Conservation (phyloP, 2,329 filamentous ascomycete genomes). For the Mycosphaerella sp. region DNA sequence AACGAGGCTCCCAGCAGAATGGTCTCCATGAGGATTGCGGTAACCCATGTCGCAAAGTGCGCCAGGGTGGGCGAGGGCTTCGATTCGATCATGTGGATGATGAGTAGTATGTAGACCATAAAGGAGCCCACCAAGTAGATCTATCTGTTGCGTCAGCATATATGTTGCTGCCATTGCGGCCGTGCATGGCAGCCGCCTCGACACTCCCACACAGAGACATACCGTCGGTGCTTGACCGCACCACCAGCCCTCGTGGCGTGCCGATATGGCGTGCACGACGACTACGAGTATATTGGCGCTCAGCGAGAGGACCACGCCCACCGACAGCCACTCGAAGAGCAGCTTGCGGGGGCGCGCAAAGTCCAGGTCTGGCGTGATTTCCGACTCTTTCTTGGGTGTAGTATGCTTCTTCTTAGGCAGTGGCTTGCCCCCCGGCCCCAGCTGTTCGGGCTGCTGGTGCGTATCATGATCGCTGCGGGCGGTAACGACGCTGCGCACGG, state of each 20-base stretch:
- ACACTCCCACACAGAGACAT: slow-evolving; percentile 37
- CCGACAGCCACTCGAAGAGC: slow-evolving; percentile 68
- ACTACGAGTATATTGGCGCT: slow-evolving; percentile 67
- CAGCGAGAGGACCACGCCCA: slow-evolving; percentile 66
- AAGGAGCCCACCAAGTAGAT: slow-evolving; percentile 75
- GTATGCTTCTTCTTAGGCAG: slow-evolving; percentile 58
- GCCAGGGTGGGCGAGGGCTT: slow-evolving; percentile 71
- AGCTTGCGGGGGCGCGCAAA: slow-evolving; percentile 62
- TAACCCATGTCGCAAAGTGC: slow-evolving; percentile 72
- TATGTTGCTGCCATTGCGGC: background rate
- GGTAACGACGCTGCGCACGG: slow-evolving; percentile 53
- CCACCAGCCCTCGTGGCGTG: slow-evolving; percentile 67
- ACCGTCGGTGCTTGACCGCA: slow-evolving; percentile 72
- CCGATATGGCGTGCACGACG: slow-evolving; percentile 64
- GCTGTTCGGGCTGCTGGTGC: slow-evolving; percentile 39
- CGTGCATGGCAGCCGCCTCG: slow-evolving; percentile 1
- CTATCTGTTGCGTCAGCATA: slow-evolving; percentile 52
- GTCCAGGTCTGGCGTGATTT: slow-evolving; percentile 43
- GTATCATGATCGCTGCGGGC: slow-evolving; percentile 43
- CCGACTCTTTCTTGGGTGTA: slow-evolving; percentile 51
- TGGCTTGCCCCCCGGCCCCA: slow-evolving; percentile 83
- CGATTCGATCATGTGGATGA: slow-evolving; percentile 81
- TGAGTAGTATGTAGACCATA: slow-evolving; percentile 78
- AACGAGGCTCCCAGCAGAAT: slow-evolving; percentile 64
- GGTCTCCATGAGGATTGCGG: slow-evolving; percentile 66